Percentiles rank a stretch among this genome's conserved stretches.
These are phyloP conservation scores for Cymbidium sinense DNA, from an alignment of 106 monocot species.

Conservation along the genomic window DNA sequence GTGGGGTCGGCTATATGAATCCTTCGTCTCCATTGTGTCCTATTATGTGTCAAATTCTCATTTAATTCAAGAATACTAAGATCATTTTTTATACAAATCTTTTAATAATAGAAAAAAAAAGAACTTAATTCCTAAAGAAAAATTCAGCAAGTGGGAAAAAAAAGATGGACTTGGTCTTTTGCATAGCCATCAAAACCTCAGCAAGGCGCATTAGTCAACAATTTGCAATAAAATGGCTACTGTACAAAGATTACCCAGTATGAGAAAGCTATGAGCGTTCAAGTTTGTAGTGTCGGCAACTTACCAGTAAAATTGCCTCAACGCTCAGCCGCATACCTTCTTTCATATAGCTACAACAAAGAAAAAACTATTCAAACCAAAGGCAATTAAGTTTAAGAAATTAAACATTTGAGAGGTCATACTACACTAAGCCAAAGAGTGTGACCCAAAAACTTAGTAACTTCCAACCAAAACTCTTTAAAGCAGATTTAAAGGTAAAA, in stretches of 20 bases:
- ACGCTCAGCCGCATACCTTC: conserved; percentile 96
- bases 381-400: background rate
- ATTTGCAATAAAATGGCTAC: background rate
- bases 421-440: background rate
- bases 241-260: background rate
- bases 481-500: too few species aligned
- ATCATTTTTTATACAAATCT: too few species aligned
- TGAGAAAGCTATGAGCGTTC: background rate
- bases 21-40: too few species aligned
- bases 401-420: background rate
- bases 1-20: too few species aligned
- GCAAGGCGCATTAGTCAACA: background rate
- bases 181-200: background rate
- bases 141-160: background rate
- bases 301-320: conserved; percentile 80
- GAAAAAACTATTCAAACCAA: background rate
- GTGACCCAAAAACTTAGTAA: background rate
- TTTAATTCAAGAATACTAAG: too few species aligned
- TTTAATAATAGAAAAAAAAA: background rate
- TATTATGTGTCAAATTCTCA: too few species aligned
- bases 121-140: background rate
- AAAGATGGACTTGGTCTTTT: background rate
- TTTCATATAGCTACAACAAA: conserved; percentile 71
- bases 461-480: background rate
- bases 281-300: background rate